Conservation (phyloP, 1,284 basidiomycete species). For the Fistulinella cinereoalba region DNA sequence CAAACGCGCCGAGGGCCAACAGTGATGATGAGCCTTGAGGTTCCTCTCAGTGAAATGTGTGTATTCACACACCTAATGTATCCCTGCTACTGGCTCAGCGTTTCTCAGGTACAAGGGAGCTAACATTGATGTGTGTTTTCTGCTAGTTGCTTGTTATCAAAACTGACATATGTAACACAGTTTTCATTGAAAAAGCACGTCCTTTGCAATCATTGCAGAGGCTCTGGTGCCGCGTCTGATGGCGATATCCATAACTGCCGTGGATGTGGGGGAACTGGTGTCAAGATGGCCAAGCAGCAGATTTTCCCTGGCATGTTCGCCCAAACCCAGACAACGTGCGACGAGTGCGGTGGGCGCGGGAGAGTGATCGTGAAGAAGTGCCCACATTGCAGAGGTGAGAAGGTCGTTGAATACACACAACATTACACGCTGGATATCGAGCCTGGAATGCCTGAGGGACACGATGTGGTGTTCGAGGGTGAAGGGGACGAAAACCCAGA, state of each 20-base stretch:
- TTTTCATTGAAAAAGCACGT: conserved; percentile 87
- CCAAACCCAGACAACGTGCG: conserved; percentile 75
- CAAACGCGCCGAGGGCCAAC: conserved; percentile 80
- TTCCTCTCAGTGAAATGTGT: conserved; percentile 81
- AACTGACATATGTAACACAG: conserved; percentile 40
- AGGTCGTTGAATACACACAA: conserved; percentile 81
- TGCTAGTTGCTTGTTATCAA: not conserved
- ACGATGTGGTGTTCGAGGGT: conserved; percentile 88
- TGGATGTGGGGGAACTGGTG: conserved; percentile 80
- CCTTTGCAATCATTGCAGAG: conserved; percentile 91
- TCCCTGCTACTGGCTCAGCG: conserved; percentile 9
- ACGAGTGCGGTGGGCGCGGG: conserved; percentile 81
- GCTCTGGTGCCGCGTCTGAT: conserved; percentile 86
- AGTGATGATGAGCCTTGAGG: conserved; percentile 83
- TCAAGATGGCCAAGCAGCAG: conserved; percentile 85
- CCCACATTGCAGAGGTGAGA: conserved; percentile 77
- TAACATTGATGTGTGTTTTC: conserved; percentile 68
- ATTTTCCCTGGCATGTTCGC: conserved; percentile 95
- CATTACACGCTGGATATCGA: conserved; percentile 79
- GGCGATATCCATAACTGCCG: conserved; percentile 80
- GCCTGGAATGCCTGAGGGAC: conserved; percentile 88
- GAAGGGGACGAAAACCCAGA: conserved; percentile 93
- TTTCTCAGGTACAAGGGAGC: conserved; percentile 66
- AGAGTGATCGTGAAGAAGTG: conserved; percentile 74
- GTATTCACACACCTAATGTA: conserved; percentile 21